These are phyloP conservation scores for Solanum medicagineum DNA, from an alignment of 257 asterid species.

Conservation along the genomic window DNA sequence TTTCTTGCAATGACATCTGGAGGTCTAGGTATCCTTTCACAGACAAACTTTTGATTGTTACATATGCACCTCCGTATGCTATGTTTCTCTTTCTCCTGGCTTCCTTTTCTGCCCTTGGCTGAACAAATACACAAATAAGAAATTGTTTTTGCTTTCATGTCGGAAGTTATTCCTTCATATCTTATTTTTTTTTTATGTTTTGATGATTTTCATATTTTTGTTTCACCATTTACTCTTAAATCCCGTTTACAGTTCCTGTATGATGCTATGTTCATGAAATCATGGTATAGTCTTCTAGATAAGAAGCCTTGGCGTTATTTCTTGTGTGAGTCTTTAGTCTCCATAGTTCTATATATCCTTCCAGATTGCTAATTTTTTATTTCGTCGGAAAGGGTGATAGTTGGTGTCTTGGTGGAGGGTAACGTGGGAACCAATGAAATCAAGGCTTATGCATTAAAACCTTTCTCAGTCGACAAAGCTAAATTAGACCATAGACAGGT, in stretches of 20 bases:
- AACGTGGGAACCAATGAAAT: not conserved
- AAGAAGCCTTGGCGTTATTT: not conserved
- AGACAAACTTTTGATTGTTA: not conserved
- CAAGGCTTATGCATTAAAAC: not conserved
- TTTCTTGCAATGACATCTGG: constrained; percentile 74
- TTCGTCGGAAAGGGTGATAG: not conserved
- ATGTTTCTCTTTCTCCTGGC: not conserved
- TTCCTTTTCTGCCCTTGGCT: not conserved
- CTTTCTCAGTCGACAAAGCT: not conserved
- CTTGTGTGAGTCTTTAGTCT: not conserved
- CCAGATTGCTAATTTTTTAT: not conserved
- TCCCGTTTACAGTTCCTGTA: not conserved
- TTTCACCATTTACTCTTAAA: not conserved
- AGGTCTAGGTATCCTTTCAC: constrained; percentile 59
- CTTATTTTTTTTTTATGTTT: not conserved
- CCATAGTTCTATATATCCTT: not conserved
- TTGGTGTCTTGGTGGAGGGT: not conserved
- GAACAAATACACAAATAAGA: not conserved
- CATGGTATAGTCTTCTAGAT: not conserved
- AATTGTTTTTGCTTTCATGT: not conserved
- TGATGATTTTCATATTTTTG: not conserved
- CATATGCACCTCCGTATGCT: not conserved
- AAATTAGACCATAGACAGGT: not conserved
- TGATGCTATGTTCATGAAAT: not conserved
- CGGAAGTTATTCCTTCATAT: not conserved